Conservation (phyloP, 1,284 basidiomycete species). For the Sporisorium reilianum region DNA sequence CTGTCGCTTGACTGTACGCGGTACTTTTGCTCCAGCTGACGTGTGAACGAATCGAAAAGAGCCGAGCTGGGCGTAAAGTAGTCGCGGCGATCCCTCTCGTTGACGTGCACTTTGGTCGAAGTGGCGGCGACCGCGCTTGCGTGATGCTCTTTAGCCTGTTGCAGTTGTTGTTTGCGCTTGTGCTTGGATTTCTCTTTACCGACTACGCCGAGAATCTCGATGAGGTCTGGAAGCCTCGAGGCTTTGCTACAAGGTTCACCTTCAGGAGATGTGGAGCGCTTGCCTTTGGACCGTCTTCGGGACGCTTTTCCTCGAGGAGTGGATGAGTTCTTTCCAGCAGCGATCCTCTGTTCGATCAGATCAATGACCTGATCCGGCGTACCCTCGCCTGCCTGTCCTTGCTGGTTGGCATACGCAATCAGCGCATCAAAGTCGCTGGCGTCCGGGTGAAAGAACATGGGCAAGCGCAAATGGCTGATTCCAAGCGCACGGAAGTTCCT, state of each 20-base stretch:
- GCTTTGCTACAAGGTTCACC: not conserved
- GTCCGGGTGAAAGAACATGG: constrained; percentile 70
- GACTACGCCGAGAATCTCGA: constrained; percentile 68
- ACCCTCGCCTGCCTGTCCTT: constrained; percentile 27
- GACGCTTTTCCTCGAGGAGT: not conserved
- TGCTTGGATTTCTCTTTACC: constrained; percentile 70
- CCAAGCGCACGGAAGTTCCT: constrained; percentile 50
- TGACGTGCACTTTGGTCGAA: constrained; percentile 53
- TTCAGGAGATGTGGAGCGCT: not conserved
- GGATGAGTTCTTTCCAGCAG: not conserved
- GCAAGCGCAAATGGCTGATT: constrained; percentile 67
- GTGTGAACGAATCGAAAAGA: constrained; percentile 65
- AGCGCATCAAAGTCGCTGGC: constrained; percentile 69
- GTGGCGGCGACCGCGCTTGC: constrained; percentile 10
- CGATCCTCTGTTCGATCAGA: constrained; percentile 22
- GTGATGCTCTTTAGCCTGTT: constrained; percentile 11
- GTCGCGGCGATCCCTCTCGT: constrained; percentile 69
- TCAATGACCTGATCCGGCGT: constrained; percentile 36
- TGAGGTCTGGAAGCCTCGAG: constrained; percentile 53
- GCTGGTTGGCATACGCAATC: constrained; percentile 63
- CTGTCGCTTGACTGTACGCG: constrained; percentile 39
- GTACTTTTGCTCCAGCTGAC: constrained; percentile 30
- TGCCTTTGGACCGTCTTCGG: constrained; percentile 6
- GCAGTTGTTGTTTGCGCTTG: constrained; percentile 63
- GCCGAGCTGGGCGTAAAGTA: constrained; percentile 65